Evolutionary conservation across 83 land plant genomes (phyloP), one percentile per base, ranked within the genome.

Genomic region (Picea engelmannii): DNA sequence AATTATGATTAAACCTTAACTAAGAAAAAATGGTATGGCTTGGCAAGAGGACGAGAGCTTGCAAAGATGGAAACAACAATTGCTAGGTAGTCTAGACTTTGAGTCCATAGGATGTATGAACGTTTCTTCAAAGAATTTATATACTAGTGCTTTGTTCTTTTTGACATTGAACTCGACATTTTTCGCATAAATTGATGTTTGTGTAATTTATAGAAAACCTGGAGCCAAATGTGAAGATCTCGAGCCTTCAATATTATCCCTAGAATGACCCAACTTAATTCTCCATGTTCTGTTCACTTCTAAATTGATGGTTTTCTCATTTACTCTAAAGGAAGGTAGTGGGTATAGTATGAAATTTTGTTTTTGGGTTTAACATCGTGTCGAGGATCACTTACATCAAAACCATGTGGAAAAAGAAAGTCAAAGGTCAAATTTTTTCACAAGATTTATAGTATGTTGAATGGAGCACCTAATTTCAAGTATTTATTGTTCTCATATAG

Each of bases 371-470:
- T 52, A 89, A 89, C 81, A 88, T 89, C 15, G 91, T 87, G 66
- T 80, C 82, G 9, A 89, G 90, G 20, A 79, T 85, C 62, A 80
- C 78, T 55, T 89, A 87, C 83, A 78, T 83, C 3, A 87, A 89
- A 83, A 89, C 85, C 1, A 87, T 85, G 9, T 89, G 91, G 91
- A 87, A 87, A 83, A 84, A 79, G 75, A 87, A 87, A 23, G 23
- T 84, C 0, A 66, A 79, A 87, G 87, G 91, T 84, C 76, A 78
- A 9, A 31, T 49, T 5, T 10, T 49, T 49, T 49, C 3, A 2
- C 12, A 49, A 49, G 55, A 49, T 49, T 49, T 49, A 49, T 49
- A 49, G 2, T 49, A 49, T 49, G 13, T 49, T 1, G 11, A 49
- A 49, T 49, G 55, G 12, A 49, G 55, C 13, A 10, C 12, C 11